Conservation (phyloP, 176 grass and related monocot genomes). For the Avena insularis region DNA sequence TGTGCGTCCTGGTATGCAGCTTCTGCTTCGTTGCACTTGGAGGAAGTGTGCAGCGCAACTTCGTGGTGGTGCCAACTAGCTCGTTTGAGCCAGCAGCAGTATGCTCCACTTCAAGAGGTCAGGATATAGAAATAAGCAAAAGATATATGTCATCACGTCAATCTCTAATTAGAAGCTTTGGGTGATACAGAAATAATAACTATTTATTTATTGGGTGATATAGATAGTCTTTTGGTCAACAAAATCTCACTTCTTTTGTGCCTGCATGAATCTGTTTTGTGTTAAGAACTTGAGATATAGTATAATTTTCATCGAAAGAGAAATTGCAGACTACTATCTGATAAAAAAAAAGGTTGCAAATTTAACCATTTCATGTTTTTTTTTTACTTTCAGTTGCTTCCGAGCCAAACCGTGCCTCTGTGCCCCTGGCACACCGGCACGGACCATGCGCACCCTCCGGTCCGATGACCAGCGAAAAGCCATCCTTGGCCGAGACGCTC, state of each 20-base stretch:
- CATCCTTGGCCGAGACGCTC: conserved; percentile 10
- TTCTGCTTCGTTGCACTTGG: neutral
- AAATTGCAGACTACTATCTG: no score
- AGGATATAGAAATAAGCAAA: neutral
- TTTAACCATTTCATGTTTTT: no score
- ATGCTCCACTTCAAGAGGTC: conserved; percentile 2
- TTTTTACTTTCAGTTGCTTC: neutral
- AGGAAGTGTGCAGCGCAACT: neutral
- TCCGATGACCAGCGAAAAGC: neutral
- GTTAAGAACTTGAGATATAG: no score
- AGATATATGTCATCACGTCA: no score
- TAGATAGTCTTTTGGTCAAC: no score
- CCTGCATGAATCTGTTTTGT: no score
- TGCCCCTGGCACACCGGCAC: conserved; percentile 42
- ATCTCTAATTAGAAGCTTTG: no score
- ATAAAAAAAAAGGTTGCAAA: no score
- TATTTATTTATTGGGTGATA: no score
- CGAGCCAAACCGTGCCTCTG: neutral
- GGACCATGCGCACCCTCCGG: neutral
- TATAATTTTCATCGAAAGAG: no score
- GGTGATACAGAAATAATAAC: no score
- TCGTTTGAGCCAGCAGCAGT: neutral
- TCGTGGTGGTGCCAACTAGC: neutral
- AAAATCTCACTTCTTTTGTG: no score
- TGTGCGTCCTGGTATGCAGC: conserved; percentile 20